Base-by-base conservation (phyloP, 2,329 filamentous ascomycete species). In the Eutypa lata region DNA sequence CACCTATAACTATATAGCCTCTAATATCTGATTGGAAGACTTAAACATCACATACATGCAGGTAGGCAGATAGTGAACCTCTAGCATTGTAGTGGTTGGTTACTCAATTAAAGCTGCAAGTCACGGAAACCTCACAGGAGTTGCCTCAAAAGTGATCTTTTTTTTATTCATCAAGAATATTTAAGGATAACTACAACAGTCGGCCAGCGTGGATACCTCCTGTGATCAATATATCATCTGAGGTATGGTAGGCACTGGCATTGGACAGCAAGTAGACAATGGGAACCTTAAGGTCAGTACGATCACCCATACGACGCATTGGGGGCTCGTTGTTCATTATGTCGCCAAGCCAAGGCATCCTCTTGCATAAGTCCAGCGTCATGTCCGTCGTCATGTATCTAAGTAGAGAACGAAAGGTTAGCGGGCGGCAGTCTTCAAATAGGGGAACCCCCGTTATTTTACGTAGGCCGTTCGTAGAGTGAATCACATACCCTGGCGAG, bases 201-300 rank as follows among this genome's bases (percentile, higher is more conserved):
- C 51, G 51, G 11, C 51, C 47, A 19, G 68, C 67, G 54, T 72
- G 67, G 11, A 71, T 65, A 19, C 70, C 71, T 26, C 71, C 70
- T 13, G 68, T 71, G 22, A 70, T 65, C n/a, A 69, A 49, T 21
- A 73, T 63, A 58, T 76, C 73, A 35, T 66, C 66, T 1, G 65
- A 66, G 7, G 72, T 76, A n/a, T 69, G 68, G 53, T 76, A 75
- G 2, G 71, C 66, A 35, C 68, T 68, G 6, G 73, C 73, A 51
- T 74, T 67, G 21, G 65, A 71, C 3, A 75, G 56, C 8, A 75
- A 64, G 54, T 72, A 75, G 7, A 76, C 71, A 46, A 71, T 69
- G 0, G 70, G 68, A 6, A 67, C 68, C 52, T 72, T 71, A 10
- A 75, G 61, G 56, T 75, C 73, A 10, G 67, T 63, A 3, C 68